Evolutionary conservation across 306 rosid genomes (phyloP).

Genomic region (Lupinus albus): DNA sequence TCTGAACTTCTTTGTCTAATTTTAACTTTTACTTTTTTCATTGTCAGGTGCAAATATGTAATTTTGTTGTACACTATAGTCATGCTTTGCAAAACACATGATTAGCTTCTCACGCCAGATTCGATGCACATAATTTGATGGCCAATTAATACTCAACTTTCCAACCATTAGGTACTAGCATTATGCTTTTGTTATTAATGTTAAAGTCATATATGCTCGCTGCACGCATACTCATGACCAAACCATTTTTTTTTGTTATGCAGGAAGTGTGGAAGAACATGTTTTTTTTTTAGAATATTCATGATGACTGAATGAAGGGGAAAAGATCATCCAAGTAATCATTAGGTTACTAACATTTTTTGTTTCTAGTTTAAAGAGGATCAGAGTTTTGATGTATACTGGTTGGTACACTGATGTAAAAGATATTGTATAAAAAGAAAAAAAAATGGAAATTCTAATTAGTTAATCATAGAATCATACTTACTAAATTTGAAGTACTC

Average conservation of each 20-base stretch:
- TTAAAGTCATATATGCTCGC: slow-evolving; percentile 42
- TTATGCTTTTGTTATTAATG: slow-evolving; percentile 34
- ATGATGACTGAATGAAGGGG: slow-evolving; percentile 63
- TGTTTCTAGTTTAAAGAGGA: slow-evolving; percentile 44
- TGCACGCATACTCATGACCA: slow-evolving; percentile 54
- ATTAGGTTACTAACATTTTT: slow-evolving; percentile 45
- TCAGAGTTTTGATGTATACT: slow-evolving; percentile 49
- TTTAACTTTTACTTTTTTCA: slow-evolving; percentile 47
- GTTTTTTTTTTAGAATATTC: slow-evolving; percentile 55
- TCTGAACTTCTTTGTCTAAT: slow-evolving; percentile 57
- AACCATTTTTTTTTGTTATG: slow-evolving; percentile 43
- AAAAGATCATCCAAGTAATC: slow-evolving; percentile 62
- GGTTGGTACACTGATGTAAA: slow-evolving; percentile 48
- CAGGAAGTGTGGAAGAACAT: slow-evolving; percentile 66
- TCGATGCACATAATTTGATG: slow-evolving; percentile 51
- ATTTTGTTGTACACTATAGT: slow-evolving; percentile 39
- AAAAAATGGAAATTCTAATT: not conserved
- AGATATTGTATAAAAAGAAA: slow-evolving; percentile 26
- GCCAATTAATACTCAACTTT: slow-evolving; percentile 53
- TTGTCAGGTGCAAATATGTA: slow-evolving; percentile 62
- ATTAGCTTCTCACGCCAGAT: slow-evolving; percentile 48
- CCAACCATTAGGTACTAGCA: slow-evolving; percentile 51
- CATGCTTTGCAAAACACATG: slow-evolving; percentile 46
- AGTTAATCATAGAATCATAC: slow-evolving; percentile 17
- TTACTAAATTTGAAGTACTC: too few species aligned